Percentiles rank a stretch among this genome's conserved stretches.
Conservation (phyloP, 306 rosid species). For the Prosopis cineraria region DNA sequence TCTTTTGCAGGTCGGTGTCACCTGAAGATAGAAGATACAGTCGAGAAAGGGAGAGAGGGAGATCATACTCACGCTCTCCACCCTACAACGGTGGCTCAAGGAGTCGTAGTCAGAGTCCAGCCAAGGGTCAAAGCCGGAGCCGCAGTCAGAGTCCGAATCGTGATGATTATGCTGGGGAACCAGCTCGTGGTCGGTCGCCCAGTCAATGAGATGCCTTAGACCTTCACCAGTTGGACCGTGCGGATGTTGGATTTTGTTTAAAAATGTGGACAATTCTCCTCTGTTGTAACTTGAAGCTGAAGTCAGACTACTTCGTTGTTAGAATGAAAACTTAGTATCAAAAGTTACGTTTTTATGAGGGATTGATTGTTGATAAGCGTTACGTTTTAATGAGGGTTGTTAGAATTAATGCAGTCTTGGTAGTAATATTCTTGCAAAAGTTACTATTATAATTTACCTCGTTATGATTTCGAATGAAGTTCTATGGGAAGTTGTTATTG, state of each 20-base stretch:
- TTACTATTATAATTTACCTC: neutral
- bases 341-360: neutral
- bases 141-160: conserved; percentile 53
- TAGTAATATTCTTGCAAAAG: neutral
- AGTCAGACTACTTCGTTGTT: conserved; percentile 24
- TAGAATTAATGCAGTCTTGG: neutral
- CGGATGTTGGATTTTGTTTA: conserved; percentile 34
- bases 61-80: conserved; percentile 71
- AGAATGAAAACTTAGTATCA: neutral
- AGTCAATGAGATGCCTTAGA: conserved; percentile 47
- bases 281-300: neutral
- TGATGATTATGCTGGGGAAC: conserved; percentile 51
- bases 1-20: conserved; percentile 63
- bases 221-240: conserved; percentile 13
- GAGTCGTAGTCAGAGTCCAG: conserved; percentile 75
- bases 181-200: conserved; percentile 62
- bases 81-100: conserved; percentile 70
- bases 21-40: conserved; percentile 72
- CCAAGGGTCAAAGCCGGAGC: conserved; percentile 51
- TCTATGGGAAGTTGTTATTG: neutral
- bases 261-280: neutral
- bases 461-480: neutral
- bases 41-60: conserved; percentile 76
- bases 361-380: conserved; percentile 1
- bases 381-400: conserved; percentile 12